Base-by-base conservation (phyloP, 768 basidiomycete species). In the Tephrocybe rancida region DNA sequence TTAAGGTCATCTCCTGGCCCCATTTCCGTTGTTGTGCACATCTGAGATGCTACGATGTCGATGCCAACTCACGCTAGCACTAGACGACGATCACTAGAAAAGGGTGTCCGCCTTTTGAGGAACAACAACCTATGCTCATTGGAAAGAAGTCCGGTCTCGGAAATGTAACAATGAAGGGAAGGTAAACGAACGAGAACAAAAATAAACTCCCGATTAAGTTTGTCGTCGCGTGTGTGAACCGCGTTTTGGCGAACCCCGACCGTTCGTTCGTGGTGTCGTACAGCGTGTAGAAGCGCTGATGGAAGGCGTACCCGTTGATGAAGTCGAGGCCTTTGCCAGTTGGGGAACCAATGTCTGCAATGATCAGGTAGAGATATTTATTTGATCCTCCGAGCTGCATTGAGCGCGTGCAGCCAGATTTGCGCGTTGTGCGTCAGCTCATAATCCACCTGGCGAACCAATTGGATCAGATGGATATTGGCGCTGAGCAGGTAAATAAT, bases 241-340 rank as follows among this genome's bases (percentile, higher is more conserved):
- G 51, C 3, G 76, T 84, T 22, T 72, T 79, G 5, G 84, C 83
- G 54, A 86, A 71, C 19, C 85, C 83, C 48, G 85, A 73, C 14
- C 71, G 79, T 48, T 65, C 69, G 70, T 83, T 81, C 30, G 73
- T 65, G 37, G 84, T 83, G 61, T 88, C 85, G 61, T 69, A 86
- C 34, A 85, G 84, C 22, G 79, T 73, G 71, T 86, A 86, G 77
- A 82, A 87, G 19, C 86, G 82, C 67, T 75, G 71, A 25, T 83
- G 70, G 74, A 81, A 84, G 3, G 67, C 58, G 61, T 71, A 72
- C 11, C 82, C 80, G 64, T 81, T 75, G 65, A 84, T 73, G 56
- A 83, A 82, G 69, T 82, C 79, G 10, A 83, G 64, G 11, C 80
- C 82, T 49, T 70, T 8, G 45, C 77, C 80, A 14, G 69, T 57